Percentiles rank a stretch among this genome's conserved stretches.
These are phyloP conservation scores for Russula sp. DNA, from an alignment of 768 basidiomycete genomes.

Conservation along the genomic window DNA sequence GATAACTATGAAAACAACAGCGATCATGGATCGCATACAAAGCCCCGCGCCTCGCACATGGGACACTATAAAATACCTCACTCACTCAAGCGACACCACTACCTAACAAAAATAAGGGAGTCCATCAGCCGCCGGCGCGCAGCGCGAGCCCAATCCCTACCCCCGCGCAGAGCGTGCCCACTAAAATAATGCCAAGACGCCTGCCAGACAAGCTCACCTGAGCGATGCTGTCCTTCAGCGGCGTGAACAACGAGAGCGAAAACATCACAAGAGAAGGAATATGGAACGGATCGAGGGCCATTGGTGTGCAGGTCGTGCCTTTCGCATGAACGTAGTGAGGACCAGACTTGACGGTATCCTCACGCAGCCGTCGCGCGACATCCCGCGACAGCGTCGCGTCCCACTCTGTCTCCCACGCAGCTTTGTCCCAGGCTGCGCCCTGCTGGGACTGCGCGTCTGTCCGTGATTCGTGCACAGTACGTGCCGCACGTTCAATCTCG, in stretches of 20 bases:
- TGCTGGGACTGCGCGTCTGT: constrained; percentile 13
- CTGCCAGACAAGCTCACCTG: constrained; percentile 25
- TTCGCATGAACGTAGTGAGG: constrained; percentile 6
- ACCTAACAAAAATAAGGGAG: neutral
- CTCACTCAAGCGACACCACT: neutral
- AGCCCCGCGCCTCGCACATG: neutral
- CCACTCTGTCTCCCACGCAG: constrained; percentile 64
- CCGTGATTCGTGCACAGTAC: constrained; percentile 35
- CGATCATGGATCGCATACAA: neutral
- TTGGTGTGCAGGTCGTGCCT: constrained; percentile 27
- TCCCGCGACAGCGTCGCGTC: constrained; percentile 53
- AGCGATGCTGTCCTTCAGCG: constrained; percentile 32
- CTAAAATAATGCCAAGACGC: constrained; percentile 32
- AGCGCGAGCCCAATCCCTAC: constrained; percentile 39
- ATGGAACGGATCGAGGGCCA: constrained; percentile 57
- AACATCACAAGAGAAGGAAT: constrained; percentile 56
- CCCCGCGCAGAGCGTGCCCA: constrained; percentile 42
- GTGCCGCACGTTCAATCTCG: constrained; percentile 56
- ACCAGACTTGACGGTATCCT: constrained; percentile 28
- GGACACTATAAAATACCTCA: neutral
- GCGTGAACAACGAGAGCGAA: constrained; percentile 54
- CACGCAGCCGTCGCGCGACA: constrained; percentile 46
- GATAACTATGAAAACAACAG: constrained; percentile 1
- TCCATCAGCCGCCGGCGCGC: constrained; percentile 7
- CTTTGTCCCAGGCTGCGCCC: constrained; percentile 46